A percentile compares a stretch with the other conserved stretches of the same genome.
Conservation (phyloP, 2,329 filamentous ascomycete genomes). For the Penicillium sp. region DNA sequence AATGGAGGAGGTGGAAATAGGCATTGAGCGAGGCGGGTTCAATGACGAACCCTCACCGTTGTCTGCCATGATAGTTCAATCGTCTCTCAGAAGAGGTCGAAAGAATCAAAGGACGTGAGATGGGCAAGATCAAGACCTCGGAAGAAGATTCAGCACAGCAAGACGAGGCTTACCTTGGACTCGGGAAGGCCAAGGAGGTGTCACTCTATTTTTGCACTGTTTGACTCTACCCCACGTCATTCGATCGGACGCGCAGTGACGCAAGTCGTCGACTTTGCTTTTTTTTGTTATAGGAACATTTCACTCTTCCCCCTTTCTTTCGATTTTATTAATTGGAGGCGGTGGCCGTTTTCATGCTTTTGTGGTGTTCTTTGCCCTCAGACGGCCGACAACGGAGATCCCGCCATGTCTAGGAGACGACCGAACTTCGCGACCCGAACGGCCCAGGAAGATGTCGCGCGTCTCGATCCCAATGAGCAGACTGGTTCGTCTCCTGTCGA, state of each 20-base stretch:
- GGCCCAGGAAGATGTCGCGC: slow-evolving; percentile 37
- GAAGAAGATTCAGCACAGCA: not conserved
- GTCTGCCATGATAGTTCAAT: slow-evolving; percentile 30
- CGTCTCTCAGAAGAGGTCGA: slow-evolving; percentile 3
- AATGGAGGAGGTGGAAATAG: slow-evolving; percentile 32
- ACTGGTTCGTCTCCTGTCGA: slow-evolving; percentile 19
- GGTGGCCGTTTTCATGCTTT: slow-evolving; percentile 1
- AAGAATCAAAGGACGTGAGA: slow-evolving; percentile 1
- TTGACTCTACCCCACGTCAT: slow-evolving; percentile 24
- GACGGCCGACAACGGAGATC: slow-evolving; percentile 18
- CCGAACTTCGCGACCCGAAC: slow-evolving; percentile 42
- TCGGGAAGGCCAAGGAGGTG: slow-evolving; percentile 3
- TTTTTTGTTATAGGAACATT: not conserved
- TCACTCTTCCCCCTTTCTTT: not conserved
- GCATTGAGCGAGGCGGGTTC: slow-evolving; percentile 31
- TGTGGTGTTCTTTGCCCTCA: slow-evolving; percentile 5
- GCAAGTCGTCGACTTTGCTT: slow-evolving; percentile 27
- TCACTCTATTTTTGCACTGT: slow-evolving; percentile 29
- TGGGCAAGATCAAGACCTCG: not conserved
- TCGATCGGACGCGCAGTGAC: slow-evolving; percentile 22
- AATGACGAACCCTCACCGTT: slow-evolving; percentile 39
- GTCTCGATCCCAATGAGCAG: slow-evolving; percentile 34
- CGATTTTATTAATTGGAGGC: not conserved
- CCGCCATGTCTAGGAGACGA: slow-evolving; percentile 34
- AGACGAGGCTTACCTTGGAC: slow-evolving; percentile 3